Evolutionary conservation across 176 grass and related monocot species (phyloP).

Genomic region (Zoysia pacifica): DNA sequence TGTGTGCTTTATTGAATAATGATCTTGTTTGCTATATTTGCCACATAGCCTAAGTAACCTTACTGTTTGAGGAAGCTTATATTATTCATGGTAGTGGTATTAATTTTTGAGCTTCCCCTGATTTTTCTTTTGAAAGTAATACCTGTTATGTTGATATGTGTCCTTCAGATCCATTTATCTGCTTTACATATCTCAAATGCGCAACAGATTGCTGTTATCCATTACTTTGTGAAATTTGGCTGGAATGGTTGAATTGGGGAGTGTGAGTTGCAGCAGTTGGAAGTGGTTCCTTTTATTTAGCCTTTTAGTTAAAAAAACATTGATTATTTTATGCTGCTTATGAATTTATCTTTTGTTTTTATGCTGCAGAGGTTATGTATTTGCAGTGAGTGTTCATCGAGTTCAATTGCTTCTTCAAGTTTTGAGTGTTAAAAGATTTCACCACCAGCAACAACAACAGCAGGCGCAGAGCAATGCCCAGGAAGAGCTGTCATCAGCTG

Average conservation of each 20-base stretch:
- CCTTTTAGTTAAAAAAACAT: slow-evolving; percentile 7
- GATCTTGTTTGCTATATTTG: slow-evolving; percentile 20
- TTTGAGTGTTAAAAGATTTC: slow-evolving; percentile 93
- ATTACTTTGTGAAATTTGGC: background rate
- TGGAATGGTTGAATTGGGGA: background rate
- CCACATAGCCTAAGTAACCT: background rate
- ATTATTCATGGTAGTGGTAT: slow-evolving; percentile 4
- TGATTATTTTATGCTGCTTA: slow-evolving; percentile 6
- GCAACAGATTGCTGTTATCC: background rate
- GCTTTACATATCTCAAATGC: background rate
- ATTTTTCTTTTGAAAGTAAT: slow-evolving; percentile 15
- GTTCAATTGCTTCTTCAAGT: slow-evolving; percentile 98
- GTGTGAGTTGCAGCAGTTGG: slow-evolving; percentile 2
- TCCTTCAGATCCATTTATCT: slow-evolving; percentile 5
- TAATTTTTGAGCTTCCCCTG: slow-evolving; percentile 8
- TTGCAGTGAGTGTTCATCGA: slow-evolving; percentile 94
- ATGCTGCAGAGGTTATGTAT: slow-evolving; percentile 90
- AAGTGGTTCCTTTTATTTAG: slow-evolving; percentile 1
- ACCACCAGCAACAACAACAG: slow-evolving; percentile 90
- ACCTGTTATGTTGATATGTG: background rate
- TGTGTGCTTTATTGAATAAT: slow-evolving; percentile 13
- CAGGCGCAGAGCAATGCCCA: slow-evolving; percentile 79
- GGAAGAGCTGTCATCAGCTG: slow-evolving; percentile 73
- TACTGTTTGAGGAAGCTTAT: background rate
- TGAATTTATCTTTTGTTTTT: slow-evolving; percentile 19